Evolutionary conservation across 352 stramenopile genomes (phyloP).

Genomic region (Globisporangium orthogonon): DNA sequence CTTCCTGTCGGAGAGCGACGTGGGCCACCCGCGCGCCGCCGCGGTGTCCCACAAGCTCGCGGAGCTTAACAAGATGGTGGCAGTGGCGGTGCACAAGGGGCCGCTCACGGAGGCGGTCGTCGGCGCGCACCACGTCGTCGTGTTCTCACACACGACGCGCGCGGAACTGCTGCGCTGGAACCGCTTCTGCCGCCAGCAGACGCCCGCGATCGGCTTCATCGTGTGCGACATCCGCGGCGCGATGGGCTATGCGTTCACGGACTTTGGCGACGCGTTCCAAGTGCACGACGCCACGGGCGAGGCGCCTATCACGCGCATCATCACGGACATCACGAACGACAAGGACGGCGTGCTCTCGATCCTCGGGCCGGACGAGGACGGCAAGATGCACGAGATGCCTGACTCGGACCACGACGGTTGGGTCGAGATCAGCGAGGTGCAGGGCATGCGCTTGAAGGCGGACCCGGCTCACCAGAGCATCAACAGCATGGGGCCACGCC

Average conservation of each 20-base stretch:
- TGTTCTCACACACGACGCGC: constrained; percentile 78
- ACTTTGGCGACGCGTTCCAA: constrained; percentile 74
- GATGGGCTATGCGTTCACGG: constrained; percentile 77
- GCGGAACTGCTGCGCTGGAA: constrained; percentile 86
- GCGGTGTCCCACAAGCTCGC: constrained; percentile 77
- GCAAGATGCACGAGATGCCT: constrained; percentile 86
- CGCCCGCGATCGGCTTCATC: constrained; percentile 77
- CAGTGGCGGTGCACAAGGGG: constrained; percentile 66
- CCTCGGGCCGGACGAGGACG: constrained; percentile 75
- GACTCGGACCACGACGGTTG: constrained; percentile 83
- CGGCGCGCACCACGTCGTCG: constrained; percentile 77
- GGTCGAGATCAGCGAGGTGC: constrained; percentile 81
- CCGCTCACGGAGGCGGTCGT: constrained; percentile 57
- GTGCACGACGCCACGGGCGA: constrained; percentile 78
- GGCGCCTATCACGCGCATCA: constrained; percentile 81
- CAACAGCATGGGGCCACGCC: constrained; percentile 63
- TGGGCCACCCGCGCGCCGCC: constrained; percentile 54
- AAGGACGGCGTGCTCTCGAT: constrained; percentile 69
- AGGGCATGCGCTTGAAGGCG: constrained; percentile 61
- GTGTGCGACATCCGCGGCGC: constrained; percentile 68
- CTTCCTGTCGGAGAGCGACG: constrained; percentile 83
- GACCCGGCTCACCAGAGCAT: constrained; percentile 61
- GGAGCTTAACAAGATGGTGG: constrained; percentile 91
- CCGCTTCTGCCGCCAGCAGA: constrained; percentile 79
- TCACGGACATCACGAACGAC: constrained; percentile 84